These are phyloP conservation scores for Fusarium mexicanum DNA, from an alignment of 2,329 filamentous ascomycete genomes.

Conservation along the genomic window DNA sequence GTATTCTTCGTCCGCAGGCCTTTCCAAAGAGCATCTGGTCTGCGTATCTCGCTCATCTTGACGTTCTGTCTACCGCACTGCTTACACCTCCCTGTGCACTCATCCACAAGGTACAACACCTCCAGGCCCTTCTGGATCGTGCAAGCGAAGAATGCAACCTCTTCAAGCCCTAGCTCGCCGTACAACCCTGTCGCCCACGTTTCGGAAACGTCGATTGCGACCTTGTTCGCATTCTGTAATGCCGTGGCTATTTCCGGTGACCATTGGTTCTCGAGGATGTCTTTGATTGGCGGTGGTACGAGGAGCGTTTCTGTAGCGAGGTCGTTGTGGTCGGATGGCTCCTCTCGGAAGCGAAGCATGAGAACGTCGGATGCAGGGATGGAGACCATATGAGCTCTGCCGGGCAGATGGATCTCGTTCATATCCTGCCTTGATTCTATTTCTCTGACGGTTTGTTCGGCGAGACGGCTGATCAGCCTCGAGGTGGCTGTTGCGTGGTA, in stretches of 20 bases:
- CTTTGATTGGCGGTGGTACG: constrained; percentile 38
- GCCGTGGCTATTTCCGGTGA: constrained; percentile 42
- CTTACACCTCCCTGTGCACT: constrained; percentile 40
- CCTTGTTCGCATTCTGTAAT: constrained; percentile 35
- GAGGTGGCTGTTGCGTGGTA: constrained; percentile 20
- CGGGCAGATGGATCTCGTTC: constrained; percentile 42
- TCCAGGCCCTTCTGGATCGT: constrained; percentile 44
- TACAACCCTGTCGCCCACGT: constrained; percentile 36
- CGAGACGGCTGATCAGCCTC: constrained; percentile 12
- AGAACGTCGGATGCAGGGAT: constrained; percentile 44
- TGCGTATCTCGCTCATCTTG: constrained; percentile 25
- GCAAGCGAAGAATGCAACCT: constrained; percentile 44
- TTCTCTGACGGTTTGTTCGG: constrained; percentile 5
- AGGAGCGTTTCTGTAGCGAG: constrained; percentile 22
- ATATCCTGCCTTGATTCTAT: neutral
- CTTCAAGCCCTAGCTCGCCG: constrained; percentile 39
- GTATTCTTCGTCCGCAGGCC: constrained; percentile 29
- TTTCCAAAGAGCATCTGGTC: constrained; percentile 34
- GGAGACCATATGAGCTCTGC: constrained; percentile 32
- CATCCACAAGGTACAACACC: constrained; percentile 47
- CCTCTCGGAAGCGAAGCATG: constrained; percentile 42
- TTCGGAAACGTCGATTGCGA: constrained; percentile 46
- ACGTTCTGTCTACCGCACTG: constrained; percentile 25
- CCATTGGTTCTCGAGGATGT: constrained; percentile 42
- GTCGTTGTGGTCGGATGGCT: constrained; percentile 9